These are phyloP conservation scores for Malassezia obtusa DNA, from an alignment of 1,284 basidiomycete genomes.

Conservation along the genomic window DNA sequence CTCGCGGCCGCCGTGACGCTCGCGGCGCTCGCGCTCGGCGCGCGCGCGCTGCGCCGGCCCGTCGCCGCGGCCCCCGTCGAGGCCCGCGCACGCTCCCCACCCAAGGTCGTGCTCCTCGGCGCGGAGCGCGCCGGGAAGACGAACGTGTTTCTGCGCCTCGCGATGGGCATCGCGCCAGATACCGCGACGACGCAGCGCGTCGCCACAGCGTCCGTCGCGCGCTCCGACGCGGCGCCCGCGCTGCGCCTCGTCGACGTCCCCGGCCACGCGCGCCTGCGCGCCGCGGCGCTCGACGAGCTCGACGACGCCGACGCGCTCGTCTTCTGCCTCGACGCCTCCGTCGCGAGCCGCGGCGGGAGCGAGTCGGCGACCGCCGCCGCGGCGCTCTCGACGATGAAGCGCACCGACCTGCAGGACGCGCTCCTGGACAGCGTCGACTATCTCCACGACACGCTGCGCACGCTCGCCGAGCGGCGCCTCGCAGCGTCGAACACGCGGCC, in stretches of 20 bases:
- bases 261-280: slow-evolving; percentile 35
- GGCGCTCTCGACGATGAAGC: slow-evolving; percentile 9
- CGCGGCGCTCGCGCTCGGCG: neutral
- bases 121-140: slow-evolving; percentile 37
- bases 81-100: neutral
- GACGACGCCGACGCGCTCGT: slow-evolving; percentile 32
- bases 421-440: slow-evolving; percentile 15
- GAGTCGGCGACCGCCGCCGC: slow-evolving; percentile 5
- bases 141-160: slow-evolving; percentile 26
- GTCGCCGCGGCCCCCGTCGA: neutral
- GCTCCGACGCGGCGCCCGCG: slow-evolving; percentile 6
- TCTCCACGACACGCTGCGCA: slow-evolving; percentile 30
- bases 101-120: slow-evolving; percentile 29
- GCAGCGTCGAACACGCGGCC: slow-evolving; percentile 10
- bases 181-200: slow-evolving; percentile 31
- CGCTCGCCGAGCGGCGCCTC: slow-evolving; percentile 21
- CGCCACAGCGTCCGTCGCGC: slow-evolving; percentile 15
- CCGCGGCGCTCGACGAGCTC: slow-evolving; percentile 25
- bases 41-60: neutral
- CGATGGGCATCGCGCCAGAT: slow-evolving; percentile 28
- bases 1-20: neutral
- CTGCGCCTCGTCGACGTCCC: slow-evolving; percentile 35
- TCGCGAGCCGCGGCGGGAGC: slow-evolving; percentile 26
- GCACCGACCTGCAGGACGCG: slow-evolving; percentile 15
- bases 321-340: slow-evolving; percentile 40